A percentile compares a stretch with the other conserved stretches of the same genome.
Conservation (phyloP, 2,329 filamentous ascomycete species). For the Nannizziopsis arthrosporioides region DNA sequence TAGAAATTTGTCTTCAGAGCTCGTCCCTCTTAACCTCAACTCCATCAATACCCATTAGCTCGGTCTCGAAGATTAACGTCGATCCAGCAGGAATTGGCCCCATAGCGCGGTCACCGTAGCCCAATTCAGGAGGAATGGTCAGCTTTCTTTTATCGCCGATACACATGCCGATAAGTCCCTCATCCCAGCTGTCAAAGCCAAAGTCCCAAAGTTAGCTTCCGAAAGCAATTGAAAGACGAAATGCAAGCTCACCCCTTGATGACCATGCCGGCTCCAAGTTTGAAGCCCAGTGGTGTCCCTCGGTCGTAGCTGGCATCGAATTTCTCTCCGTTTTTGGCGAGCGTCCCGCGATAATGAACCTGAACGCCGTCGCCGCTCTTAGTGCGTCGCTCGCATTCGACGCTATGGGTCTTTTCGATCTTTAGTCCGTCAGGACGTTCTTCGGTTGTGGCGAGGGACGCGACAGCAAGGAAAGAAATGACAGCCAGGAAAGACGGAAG, state of each 20-base stretch:
- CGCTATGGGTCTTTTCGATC: slow-evolving; percentile 62
- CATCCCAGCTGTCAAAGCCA: slow-evolving; percentile 57
- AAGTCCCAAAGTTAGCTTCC: background rate
- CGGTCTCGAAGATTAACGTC: slow-evolving; percentile 84
- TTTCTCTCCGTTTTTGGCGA: slow-evolving; percentile 58
- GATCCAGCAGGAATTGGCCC: slow-evolving; percentile 75
- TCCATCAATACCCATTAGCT: slow-evolving; percentile 60
- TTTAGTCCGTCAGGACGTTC: slow-evolving; percentile 53
- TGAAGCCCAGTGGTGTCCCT: slow-evolving; percentile 63
- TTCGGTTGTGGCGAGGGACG: slow-evolving; percentile 41
- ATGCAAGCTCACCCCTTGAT: slow-evolving; percentile 62
- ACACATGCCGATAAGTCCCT: slow-evolving; percentile 87
- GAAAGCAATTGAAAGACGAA: background rate
- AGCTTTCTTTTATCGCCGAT: slow-evolving; percentile 84
- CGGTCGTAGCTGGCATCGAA: slow-evolving; percentile 81
- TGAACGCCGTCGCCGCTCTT: slow-evolving; percentile 64
- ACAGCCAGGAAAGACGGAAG: slow-evolving; percentile 21
- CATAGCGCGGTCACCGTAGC: slow-evolving; percentile 63
- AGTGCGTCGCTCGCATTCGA: slow-evolving; percentile 64
- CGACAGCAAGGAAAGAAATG: slow-evolving; percentile 32
- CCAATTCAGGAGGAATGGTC: slow-evolving; percentile 77
- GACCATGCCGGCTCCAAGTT: slow-evolving; percentile 66
- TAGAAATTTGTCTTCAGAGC: slow-evolving; percentile 21
- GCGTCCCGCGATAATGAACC: slow-evolving; percentile 81
- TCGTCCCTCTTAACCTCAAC: slow-evolving; percentile 36